Evolutionary conservation across 352 stramenopile genomes (phyloP).

Genomic region (Phytophthora fragariaefolia): DNA sequence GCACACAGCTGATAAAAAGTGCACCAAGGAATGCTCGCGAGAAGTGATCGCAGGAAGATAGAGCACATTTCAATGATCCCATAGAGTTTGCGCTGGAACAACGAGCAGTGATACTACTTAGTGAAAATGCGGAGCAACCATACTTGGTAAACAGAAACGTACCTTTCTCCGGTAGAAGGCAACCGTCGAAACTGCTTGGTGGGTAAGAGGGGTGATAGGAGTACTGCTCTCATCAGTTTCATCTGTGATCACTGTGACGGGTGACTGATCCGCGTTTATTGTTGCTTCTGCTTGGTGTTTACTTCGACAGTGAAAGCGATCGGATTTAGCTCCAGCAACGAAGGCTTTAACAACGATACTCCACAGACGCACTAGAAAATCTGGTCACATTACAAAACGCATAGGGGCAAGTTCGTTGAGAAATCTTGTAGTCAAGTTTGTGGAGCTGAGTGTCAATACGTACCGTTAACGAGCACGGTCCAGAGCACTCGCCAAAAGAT

Average conservation of each 20-base stretch:
- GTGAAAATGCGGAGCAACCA: no score
- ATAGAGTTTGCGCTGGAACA: slow-evolving; percentile 70
- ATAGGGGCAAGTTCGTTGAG: not conserved
- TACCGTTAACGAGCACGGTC: slow-evolving; percentile 83
- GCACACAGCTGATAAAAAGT: slow-evolving; percentile 78
- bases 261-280: slow-evolving; percentile 6
- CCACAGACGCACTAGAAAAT: slow-evolving; percentile 74
- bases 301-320: slow-evolving; percentile 40
- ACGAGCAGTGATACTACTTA: not conserved
- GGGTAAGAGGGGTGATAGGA: slow-evolving; percentile 20
- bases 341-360: slow-evolving; percentile 68
- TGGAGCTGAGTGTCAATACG: not conserved
- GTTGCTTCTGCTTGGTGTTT: slow-evolving; percentile 17
- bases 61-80: slow-evolving; percentile 78
- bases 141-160: not conserved
- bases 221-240: slow-evolving; percentile 14
- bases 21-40: slow-evolving; percentile 75
- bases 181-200: slow-evolving; percentile 41
- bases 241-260: slow-evolving; percentile 4
- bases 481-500: slow-evolving; percentile 75
- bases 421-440: no score
- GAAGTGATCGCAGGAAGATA: slow-evolving; percentile 67
- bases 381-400: slow-evolving; percentile 29
- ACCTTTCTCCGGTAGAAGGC: slow-evolving; percentile 82
- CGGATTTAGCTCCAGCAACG: slow-evolving; percentile 55